Conservation (phyloP, 2,329 filamentous ascomycete species). For the Microascus cirrosus region DNA sequence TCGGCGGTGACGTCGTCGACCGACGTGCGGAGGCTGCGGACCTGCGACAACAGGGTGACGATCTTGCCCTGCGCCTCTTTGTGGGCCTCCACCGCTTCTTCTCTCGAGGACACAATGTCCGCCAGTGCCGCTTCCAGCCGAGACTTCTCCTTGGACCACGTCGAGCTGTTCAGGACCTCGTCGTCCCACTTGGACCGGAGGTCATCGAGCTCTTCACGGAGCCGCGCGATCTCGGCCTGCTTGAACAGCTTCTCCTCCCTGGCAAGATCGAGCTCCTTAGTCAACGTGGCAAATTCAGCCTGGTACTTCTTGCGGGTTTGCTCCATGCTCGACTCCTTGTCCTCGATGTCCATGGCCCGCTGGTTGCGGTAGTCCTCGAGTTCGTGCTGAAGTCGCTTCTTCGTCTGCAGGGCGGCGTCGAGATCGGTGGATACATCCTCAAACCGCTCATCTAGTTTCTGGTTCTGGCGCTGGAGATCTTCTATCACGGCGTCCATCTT, state of each 20-base stretch:
- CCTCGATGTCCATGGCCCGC: constrained; percentile 89
- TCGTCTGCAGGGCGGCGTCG: constrained; percentile 72
- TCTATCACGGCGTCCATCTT: constrained; percentile 81
- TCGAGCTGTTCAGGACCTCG: constrained; percentile 92
- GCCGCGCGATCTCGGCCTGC: constrained; percentile 74
- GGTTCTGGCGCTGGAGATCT: constrained; percentile 80
- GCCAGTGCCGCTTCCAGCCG: constrained; percentile 82
- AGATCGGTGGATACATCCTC: constrained; percentile 89
- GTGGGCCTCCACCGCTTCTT: constrained; percentile 86
- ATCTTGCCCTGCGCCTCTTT: constrained; percentile 93
- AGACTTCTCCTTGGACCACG: constrained; percentile 96
- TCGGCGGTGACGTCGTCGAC: constrained; percentile 81
- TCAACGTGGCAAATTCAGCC: constrained; percentile 77
- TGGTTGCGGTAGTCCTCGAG: constrained; percentile 95
- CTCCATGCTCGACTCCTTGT: constrained; percentile 92
- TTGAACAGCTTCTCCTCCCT: constrained; percentile 79
- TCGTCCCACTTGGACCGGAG: constrained; percentile 96
- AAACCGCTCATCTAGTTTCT: constrained; percentile 79
- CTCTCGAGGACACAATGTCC: constrained; percentile 80
- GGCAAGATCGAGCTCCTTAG: constrained; percentile 85
- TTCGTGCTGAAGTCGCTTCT: constrained; percentile 92
- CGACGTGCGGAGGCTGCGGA: constrained; percentile 69
- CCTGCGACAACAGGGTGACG: constrained; percentile 80
- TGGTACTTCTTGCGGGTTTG: constrained; percentile 98
- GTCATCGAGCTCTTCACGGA: constrained; percentile 94